Percentiles rank a stretch among this genome's conserved stretches.
Evolutionary conservation across 768 basidiomycete species (phyloP).

Genomic region (Mycena galericulata): DNA sequence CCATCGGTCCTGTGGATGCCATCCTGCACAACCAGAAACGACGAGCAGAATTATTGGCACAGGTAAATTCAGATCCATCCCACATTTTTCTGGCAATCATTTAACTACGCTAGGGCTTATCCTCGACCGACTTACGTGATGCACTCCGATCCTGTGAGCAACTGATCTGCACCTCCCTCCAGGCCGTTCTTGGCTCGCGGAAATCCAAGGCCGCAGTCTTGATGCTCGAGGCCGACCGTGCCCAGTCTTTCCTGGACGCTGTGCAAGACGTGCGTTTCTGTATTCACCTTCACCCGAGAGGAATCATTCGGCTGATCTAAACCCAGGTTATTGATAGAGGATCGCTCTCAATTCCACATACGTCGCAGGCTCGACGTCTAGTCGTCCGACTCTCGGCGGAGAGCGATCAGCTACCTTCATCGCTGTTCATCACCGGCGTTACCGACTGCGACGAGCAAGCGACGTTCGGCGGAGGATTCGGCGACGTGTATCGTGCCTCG

Average conservation of each 20-base stretch:
- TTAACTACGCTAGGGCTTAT: background rate
- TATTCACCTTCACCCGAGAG: background rate
- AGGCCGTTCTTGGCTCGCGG: background rate
- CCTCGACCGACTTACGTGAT: background rate
- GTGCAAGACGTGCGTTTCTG: background rate
- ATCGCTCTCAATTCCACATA: conserved; percentile 4
- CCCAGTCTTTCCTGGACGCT: conserved; percentile 6
- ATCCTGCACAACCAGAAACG: background rate
- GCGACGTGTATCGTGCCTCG: conserved; percentile 8
- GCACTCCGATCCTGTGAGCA: background rate
- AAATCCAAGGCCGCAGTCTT: background rate
- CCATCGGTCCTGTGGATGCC: background rate
- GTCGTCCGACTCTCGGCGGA: conserved; percentile 8
- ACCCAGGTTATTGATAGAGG: conserved; percentile 4
- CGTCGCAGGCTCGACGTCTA: conserved; percentile 5
- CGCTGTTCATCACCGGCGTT: conserved; percentile 17
- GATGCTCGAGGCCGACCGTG: background rate
- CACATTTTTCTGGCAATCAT: background rate
- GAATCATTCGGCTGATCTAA: background rate
- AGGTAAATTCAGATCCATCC: background rate
- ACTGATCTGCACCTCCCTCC: conserved; percentile 4
- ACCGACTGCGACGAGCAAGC: conserved; percentile 9
- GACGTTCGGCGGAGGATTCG: conserved; percentile 5
- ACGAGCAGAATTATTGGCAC: background rate
- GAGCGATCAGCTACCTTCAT: background rate